Evolutionary conservation across 2,329 filamentous ascomycete species (phyloP), one percentile per base, ranked within the genome.

Genomic region (Ophioceras dolichostomum): DNA sequence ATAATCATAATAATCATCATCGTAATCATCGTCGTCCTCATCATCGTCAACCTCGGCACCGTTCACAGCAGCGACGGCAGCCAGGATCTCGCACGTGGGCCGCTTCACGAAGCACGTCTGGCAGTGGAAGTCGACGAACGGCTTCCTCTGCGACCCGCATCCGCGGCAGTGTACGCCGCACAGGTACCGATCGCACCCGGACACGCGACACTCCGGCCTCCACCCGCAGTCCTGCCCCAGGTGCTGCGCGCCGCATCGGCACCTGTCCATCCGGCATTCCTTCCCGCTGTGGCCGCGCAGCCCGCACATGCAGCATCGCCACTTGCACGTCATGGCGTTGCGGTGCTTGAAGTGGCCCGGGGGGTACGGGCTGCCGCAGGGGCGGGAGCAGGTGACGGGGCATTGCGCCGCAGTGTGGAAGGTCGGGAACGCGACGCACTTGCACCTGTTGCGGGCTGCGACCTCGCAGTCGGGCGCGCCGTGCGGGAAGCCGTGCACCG

Each of bases 291-390:
- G 59, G 2, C 56, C 57, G 16, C 41, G 45, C 4, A 54, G 38
- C n/a, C 60, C 60, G 39, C 60, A 63, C 59, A 63, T 62, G 42
- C 59, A 62, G 43, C 60, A 63, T 14, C 60, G 52, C 13, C 45
- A 34, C 14, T 43, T 41, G 45, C 59, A 64, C 3, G 48, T 46
- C 51, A 64, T 61, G 31, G 59, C 59, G 31, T 52, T 57, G 20
- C 45, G 46, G 41, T 60, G 55, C 32, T 46, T 47, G 43, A 46
- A 46, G 32, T 49, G 46, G 6, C 53, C 53, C 3, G 45, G 42
- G 1, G 40, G 40, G 10, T 43, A 34, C 2, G 42, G 36, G 24
- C 44, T 46, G n/a, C 55, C 57, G 24, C 58, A 61, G 10, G 41
- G 39, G 29, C 54, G 53, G 28, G 50, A 55, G 43, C 58, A 62